phyloP scores from a whole-genome alignment of 1,284 basidiomycete genomes.

The Termitomyces sp. region DNA sequence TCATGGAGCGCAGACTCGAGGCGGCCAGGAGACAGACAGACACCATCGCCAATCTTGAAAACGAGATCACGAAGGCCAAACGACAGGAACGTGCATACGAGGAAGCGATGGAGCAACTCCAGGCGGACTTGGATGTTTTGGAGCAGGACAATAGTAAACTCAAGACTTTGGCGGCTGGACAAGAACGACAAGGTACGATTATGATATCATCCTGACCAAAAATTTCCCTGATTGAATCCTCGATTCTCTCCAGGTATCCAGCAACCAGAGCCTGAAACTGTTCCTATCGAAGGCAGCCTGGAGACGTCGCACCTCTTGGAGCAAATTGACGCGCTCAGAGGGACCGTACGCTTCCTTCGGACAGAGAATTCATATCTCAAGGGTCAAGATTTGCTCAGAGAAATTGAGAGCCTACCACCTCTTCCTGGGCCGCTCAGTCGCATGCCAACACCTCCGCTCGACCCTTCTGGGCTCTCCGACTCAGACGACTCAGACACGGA shows the following conservation, averaged over 20 bases:
- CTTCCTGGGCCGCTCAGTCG: constrained; percentile 47
- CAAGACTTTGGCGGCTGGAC: constrained; percentile 57
- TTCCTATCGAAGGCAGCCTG: constrained; percentile 69
- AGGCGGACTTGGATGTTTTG: constrained; percentile 81
- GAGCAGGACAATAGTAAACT: constrained; percentile 86
- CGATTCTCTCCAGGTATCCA: constrained; percentile 42
- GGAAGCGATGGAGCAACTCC: constrained; percentile 90
- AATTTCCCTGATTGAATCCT: constrained; percentile 4
- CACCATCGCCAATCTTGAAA: constrained; percentile 75
- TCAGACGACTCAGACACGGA: constrained; percentile 58
- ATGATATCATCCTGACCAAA: not conserved
- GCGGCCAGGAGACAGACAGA: constrained; percentile 86
- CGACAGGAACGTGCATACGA: constrained; percentile 88
- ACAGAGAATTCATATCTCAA: constrained; percentile 91
- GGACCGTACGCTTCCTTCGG: constrained; percentile 84
- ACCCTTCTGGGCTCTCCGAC: constrained; percentile 57
- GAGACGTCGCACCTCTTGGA: constrained; percentile 84
- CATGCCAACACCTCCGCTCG: constrained; percentile 55
- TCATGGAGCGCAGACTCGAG: constrained; percentile 91
- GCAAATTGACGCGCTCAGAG: constrained; percentile 88
- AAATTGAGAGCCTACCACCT: constrained; percentile 70
- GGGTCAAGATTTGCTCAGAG: constrained; percentile 79
- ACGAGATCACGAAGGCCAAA: constrained; percentile 72
- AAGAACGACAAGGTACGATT: constrained; percentile 61
- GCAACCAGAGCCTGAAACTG: constrained; percentile 52